phyloP scores from a whole-genome alignment of 345 rosid genomes.

The Populus davidiana region DNA sequence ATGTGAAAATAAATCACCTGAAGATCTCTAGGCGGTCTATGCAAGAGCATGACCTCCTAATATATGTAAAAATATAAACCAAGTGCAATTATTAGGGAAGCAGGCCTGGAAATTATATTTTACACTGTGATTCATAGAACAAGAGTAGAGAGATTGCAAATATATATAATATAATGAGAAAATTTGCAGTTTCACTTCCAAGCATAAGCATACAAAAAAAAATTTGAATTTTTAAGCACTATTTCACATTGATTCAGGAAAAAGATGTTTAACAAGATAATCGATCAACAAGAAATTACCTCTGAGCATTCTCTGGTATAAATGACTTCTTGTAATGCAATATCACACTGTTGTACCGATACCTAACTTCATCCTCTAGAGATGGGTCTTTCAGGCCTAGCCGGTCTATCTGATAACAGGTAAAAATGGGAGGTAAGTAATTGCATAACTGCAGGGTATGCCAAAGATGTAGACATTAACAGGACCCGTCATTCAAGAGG shows the following conservation, averaged over 20 bases:
- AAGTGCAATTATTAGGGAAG: neutral
- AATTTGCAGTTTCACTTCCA: neutral
- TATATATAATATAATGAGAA: neutral
- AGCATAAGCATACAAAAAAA: neutral
- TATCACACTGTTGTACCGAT: slow-evolving; percentile 72
- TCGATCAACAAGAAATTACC: slow-evolving; percentile 38
- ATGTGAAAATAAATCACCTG: neutral
- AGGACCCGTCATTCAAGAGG: neutral
- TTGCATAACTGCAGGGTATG: neutral
- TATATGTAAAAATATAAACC: neutral
- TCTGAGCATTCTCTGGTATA: slow-evolving; percentile 86
- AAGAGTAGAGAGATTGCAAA: neutral
- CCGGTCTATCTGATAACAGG: slow-evolving; percentile 62
- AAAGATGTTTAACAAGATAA: neutral
- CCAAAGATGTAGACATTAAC: neutral
- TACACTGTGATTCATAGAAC: neutral
- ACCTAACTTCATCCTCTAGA: slow-evolving; percentile 82
- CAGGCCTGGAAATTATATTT: neutral
- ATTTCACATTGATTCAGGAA: neutral
- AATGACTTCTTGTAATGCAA: slow-evolving; percentile 88
- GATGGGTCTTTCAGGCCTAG: slow-evolving; percentile 67
- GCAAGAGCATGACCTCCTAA: neutral
- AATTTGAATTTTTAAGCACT: neutral
- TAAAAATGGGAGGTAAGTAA: slow-evolving; percentile 21
- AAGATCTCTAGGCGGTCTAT: neutral